Evolutionary conservation across 345 rosid genomes (phyloP).

Genomic region (Brassica juncea): DNA sequence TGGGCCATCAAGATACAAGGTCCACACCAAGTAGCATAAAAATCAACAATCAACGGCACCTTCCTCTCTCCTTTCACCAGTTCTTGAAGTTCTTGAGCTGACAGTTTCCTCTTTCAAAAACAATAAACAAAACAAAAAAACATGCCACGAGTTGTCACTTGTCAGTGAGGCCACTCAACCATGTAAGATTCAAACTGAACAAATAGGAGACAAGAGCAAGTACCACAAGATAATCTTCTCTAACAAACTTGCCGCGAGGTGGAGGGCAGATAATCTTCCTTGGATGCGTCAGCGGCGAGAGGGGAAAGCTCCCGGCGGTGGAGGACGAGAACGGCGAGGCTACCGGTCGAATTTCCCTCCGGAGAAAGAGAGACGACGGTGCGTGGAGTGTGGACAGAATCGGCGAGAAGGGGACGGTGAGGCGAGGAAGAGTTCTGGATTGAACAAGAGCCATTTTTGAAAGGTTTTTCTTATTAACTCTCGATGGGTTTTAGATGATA

Average conservation of each 20-base stretch:
- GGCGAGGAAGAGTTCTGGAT: constrained; percentile 26
- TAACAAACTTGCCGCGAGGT: constrained; percentile 69
- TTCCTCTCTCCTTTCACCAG: constrained; percentile 78
- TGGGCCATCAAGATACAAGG: constrained; percentile 96
- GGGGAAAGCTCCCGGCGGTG: constrained; percentile 31
- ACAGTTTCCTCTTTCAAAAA: constrained; percentile 58
- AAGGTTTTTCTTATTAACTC: neutral
- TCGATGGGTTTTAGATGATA: constrained; percentile 5
- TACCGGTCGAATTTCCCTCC: constrained; percentile 29
- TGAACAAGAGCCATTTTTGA: constrained; percentile 62
- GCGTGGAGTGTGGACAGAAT: constrained; percentile 40
- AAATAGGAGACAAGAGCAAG: neutral
- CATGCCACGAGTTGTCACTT: neutral
- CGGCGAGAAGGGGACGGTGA: constrained; percentile 25
- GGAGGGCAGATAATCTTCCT: constrained; percentile 71
- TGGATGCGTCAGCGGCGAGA: constrained; percentile 48
- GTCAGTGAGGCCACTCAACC: constrained; percentile 4
- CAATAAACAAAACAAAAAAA: neutral
- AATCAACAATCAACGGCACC: constrained; percentile 80
- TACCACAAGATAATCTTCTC: constrained; percentile 95
- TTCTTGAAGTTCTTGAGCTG: constrained; percentile 81
- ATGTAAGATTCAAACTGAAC: neutral
- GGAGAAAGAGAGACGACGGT: constrained; percentile 32
- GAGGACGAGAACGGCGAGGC: constrained; percentile 36
- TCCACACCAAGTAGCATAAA: constrained; percentile 98